Percentiles rank a stretch among this genome's conserved stretches.
Evolutionary conservation across 2,329 filamentous ascomycete species (phyloP).

Genomic region (Fusarium armeniacum): DNA sequence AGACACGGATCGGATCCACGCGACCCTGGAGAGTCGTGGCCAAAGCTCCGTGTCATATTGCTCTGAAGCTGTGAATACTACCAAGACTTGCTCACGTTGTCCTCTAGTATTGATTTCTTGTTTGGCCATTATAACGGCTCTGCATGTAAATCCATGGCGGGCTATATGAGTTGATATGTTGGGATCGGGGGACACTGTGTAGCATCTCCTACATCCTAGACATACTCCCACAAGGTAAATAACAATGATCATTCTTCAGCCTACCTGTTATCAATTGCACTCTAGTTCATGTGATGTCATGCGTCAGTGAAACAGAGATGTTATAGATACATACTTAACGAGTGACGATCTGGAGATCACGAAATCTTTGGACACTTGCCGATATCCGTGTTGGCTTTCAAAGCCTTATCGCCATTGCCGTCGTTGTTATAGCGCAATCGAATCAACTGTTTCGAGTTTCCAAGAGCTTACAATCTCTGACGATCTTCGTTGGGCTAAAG

Average conservation of each 20-base stretch:
- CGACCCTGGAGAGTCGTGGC: slow-evolving; percentile 18
- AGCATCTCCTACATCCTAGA: slow-evolving; percentile 8
- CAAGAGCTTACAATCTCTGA: not conserved
- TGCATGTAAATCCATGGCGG: slow-evolving; percentile 14
- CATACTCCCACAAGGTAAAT: not conserved
- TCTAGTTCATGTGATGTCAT: not conserved
- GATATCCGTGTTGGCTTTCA: not conserved
- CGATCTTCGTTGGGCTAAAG: slow-evolving; percentile 16
- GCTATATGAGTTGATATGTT: slow-evolving; percentile 26
- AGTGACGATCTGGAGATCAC: slow-evolving; percentile 2
- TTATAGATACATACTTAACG: slow-evolving; percentile 2
- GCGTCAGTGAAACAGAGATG: slow-evolving; percentile 10
- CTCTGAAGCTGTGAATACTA: slow-evolving; percentile 6
- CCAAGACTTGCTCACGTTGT: not conserved
- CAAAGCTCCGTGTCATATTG: slow-evolving; percentile 15
- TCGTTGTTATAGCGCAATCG: slow-evolving; percentile 14
- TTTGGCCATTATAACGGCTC: slow-evolving; percentile 6
- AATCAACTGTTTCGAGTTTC: slow-evolving; percentile 4
- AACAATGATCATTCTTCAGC: not conserved
- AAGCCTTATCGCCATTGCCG: slow-evolving; percentile 15
- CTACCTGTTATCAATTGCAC: not conserved
- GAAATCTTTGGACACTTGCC: slow-evolving; percentile 6
- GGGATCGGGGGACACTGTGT: slow-evolving; percentile 26
- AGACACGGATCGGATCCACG: slow-evolving; percentile 25
- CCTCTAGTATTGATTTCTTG: slow-evolving; percentile 1